Evolutionary conservation across 164 flowering plant genomes (phyloP).

Genomic region (Brasenia schreberi): DNA sequence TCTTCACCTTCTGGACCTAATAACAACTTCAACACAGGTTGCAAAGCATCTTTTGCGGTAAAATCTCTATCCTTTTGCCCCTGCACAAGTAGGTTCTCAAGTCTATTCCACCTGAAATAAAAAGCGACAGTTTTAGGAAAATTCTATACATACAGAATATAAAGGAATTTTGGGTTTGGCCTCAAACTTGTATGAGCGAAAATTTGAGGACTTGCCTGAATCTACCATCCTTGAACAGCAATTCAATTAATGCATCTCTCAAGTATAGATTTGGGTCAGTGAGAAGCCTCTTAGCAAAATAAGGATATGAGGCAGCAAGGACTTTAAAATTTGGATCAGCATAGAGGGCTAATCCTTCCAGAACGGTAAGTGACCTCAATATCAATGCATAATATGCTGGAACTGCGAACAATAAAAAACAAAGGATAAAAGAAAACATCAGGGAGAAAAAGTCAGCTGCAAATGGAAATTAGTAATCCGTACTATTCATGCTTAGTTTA

Average conservation of each 20-base stretch:
- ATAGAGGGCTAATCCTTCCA: conserved; percentile 93
- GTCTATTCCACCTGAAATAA: conserved; percentile 85
- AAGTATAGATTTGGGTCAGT: conserved; percentile 98
- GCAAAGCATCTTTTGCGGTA: conserved; percentile 82
- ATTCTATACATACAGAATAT: not conserved
- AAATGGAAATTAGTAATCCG: not conserved
- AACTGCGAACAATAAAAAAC: conserved; percentile 40
- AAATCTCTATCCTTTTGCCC: conserved; percentile 86
- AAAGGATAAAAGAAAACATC: not conserved
- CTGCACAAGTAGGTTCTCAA: conserved; percentile 87
- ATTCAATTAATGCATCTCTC: conserved; percentile 94
- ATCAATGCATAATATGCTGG: conserved; percentile 96
- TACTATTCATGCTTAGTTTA: not conserved
- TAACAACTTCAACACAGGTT: conserved; percentile 81
- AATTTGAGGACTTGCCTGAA: conserved; percentile 48
- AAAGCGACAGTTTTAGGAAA: not conserved
- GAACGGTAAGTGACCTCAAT: conserved; percentile 91
- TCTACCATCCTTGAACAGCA: conserved; percentile 90
- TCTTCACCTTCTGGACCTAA: conserved; percentile 76
- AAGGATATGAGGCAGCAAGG: conserved; percentile 97
- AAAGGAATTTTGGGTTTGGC: not conserved
- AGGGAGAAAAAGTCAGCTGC: not conserved
- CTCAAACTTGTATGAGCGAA: not conserved
- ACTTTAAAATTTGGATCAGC: conserved; percentile 98
- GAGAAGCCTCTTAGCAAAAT: conserved; percentile 97